Conservation (phyloP, 306 rosid species). For the Cicer judaicum region DNA sequence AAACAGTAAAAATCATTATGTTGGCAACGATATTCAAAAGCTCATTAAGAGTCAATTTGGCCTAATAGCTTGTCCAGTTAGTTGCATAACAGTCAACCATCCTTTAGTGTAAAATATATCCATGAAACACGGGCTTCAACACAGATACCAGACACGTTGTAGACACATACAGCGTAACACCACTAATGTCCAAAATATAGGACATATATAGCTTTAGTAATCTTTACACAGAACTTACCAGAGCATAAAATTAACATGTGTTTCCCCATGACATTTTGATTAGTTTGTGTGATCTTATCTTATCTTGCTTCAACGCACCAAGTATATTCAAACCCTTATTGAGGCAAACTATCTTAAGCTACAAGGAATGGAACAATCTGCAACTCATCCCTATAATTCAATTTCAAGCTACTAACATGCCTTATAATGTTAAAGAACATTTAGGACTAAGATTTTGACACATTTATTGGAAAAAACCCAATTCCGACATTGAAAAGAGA, state of each 20-base stretch:
- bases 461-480: too few relatives aligned
- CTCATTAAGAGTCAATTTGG: slow-evolving; percentile 26
- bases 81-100: not conserved
- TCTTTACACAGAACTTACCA: slow-evolving; percentile 17
- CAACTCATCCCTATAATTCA: slow-evolving; percentile 10
- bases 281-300: slow-evolving; percentile 13
- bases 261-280: slow-evolving; percentile 15
- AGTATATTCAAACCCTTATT: not conserved
- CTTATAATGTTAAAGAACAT: slow-evolving; percentile 10
- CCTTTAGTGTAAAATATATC: not conserved
- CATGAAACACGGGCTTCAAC: not conserved
- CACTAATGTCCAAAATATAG: too few relatives aligned
- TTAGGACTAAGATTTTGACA: not conserved
- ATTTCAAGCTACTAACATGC: not conserved
- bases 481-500: too few relatives aligned
- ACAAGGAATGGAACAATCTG: slow-evolving; percentile 16
- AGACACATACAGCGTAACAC: too few relatives aligned
- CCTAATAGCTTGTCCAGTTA: not conserved
- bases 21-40: slow-evolving; percentile 13
- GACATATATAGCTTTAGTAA: not conserved
- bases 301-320: not conserved
- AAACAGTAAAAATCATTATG: slow-evolving; percentile 3
- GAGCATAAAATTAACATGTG: slow-evolving; percentile 1
- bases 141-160: too few relatives aligned
- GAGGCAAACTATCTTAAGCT: slow-evolving; percentile 5